These are phyloP conservation scores for Neonectria coccinea DNA, from an alignment of 2,329 filamentous ascomycete species.

Conservation along the genomic window DNA sequence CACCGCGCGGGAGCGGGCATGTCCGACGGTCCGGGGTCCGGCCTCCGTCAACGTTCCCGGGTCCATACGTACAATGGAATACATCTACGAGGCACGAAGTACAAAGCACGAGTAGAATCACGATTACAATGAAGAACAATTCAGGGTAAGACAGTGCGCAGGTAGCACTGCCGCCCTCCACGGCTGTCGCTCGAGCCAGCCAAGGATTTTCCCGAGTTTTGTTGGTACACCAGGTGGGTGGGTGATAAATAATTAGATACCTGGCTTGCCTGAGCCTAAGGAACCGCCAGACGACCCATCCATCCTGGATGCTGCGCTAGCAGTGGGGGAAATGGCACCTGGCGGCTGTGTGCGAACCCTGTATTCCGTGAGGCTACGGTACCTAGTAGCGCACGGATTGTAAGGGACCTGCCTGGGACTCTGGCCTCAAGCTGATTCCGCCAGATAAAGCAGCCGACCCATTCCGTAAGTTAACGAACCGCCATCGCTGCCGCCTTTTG, in stretches of 20 bases:
- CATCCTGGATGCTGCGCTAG: conserved; percentile 10
- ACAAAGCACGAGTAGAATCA: neutral
- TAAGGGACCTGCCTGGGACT: neutral
- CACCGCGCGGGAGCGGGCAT: conserved; percentile 12
- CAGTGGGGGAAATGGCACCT: conserved; percentile 20
- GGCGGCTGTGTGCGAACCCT: conserved; percentile 16
- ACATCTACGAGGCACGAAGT: neutral
- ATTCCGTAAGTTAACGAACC: conserved; percentile 14
- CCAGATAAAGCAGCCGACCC: conserved; percentile 25
- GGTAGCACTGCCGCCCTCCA: neutral
- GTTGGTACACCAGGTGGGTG: neutral
- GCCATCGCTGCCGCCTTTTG: conserved; percentile 9
- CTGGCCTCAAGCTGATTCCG: conserved; percentile 27
- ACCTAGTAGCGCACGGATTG: conserved; percentile 2
- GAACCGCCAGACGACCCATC: conserved; percentile 3
- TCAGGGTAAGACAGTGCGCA: neutral
- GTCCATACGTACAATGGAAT: neutral
- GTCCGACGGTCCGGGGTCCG: conserved; percentile 15
- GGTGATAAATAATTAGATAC: neutral
- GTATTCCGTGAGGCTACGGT: conserved; percentile 9
- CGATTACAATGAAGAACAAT: neutral
- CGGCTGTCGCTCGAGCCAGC: neutral
- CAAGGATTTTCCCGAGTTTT: neutral
- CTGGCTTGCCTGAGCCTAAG: neutral
- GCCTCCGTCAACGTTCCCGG: neutral